Evolutionary conservation across 2,329 filamentous ascomycete genomes (phyloP).

Genomic region (Epichloe sp.): DNA sequence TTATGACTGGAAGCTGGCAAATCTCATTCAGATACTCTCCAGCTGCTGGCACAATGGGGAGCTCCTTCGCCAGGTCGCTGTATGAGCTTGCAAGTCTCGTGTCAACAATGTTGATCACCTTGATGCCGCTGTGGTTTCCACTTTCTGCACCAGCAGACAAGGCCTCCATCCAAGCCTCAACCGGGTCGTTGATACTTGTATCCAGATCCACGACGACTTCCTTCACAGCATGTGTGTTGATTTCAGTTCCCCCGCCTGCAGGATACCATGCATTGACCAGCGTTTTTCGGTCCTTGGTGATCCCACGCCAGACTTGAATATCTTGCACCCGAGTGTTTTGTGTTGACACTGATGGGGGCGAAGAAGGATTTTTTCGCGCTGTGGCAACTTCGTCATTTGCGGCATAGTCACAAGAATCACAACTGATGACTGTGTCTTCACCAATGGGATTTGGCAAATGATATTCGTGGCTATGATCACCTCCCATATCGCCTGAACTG

Average conservation of each 20-base stretch:
- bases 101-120: slow-evolving; percentile 24
- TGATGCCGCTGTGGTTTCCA: background rate
- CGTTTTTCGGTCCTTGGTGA: slow-evolving; percentile 53
- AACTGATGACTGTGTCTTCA: slow-evolving; percentile 75
- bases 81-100: slow-evolving; percentile 16
- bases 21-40: slow-evolving; percentile 1
- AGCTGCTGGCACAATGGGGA: slow-evolving; percentile 15
- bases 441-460: slow-evolving; percentile 70
- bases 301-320: slow-evolving; percentile 43
- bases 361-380: slow-evolving; percentile 11
- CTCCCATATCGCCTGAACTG: slow-evolving; percentile 93
- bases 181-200: slow-evolving; percentile 49
- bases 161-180: slow-evolving; percentile 36
- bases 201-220: slow-evolving; percentile 54
- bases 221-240: slow-evolving; percentile 51
- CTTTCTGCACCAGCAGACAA: slow-evolving; percentile 10
- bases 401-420: slow-evolving; percentile 57
- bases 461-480: slow-evolving; percentile 86
- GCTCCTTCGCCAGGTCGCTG: slow-evolving; percentile 10
- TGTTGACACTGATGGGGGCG: background rate
- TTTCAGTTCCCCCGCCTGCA: slow-evolving; percentile 18
- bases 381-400: slow-evolving; percentile 79
- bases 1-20: slow-evolving; percentile 2
- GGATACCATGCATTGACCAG: slow-evolving; percentile 61
- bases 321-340: slow-evolving; percentile 4